Conservation (phyloP, 805 yeast genomes). For the Scheffersomyces coipomensis region DNA sequence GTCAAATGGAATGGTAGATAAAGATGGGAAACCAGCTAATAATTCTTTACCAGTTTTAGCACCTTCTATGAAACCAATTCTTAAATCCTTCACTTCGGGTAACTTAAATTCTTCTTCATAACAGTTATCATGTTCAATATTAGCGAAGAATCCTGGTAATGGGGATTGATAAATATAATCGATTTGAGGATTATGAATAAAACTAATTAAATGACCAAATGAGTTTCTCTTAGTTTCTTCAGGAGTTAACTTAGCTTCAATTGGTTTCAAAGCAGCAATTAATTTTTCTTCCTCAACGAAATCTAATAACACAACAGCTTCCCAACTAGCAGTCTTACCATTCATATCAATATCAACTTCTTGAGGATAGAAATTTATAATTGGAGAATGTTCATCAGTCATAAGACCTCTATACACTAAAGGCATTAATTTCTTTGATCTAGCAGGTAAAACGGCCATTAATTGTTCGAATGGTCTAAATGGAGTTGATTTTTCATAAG, state of each 20-base stretch:
- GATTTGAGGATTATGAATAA: constrained; percentile 73
- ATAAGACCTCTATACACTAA: constrained; percentile 72
- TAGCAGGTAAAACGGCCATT: constrained; percentile 95
- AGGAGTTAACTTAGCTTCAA: constrained; percentile 57
- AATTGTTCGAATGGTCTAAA: constrained; percentile 92
- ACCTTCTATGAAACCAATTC: constrained; percentile 61
- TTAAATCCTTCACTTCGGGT: constrained; percentile 46
- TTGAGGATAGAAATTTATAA: constrained; percentile 84
- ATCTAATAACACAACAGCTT: constrained; percentile 89
- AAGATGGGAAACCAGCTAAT: constrained; percentile 88
- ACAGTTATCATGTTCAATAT: constrained; percentile 79
- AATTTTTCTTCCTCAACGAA: constrained; percentile 86
- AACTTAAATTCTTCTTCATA: constrained; percentile 55
- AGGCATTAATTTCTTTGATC: constrained; percentile 82
- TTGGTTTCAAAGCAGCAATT: constrained; percentile 67
- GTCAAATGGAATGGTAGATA: constrained; percentile 65
- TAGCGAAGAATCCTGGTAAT: constrained; percentile 70
- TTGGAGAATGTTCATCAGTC: constrained; percentile 84
- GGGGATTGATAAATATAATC: constrained; percentile 71
- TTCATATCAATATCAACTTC: constrained; percentile 87
- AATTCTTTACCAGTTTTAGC: constrained; percentile 69
- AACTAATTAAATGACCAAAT: constrained; percentile 68
- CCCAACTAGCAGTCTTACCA: constrained; percentile 97
- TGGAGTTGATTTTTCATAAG: constrained; percentile 71
- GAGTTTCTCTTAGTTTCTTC: constrained; percentile 75